phyloP scores from a whole-genome alignment of 2,329 filamentous ascomycete genomes.

The Colletotrichum sp. region DNA sequence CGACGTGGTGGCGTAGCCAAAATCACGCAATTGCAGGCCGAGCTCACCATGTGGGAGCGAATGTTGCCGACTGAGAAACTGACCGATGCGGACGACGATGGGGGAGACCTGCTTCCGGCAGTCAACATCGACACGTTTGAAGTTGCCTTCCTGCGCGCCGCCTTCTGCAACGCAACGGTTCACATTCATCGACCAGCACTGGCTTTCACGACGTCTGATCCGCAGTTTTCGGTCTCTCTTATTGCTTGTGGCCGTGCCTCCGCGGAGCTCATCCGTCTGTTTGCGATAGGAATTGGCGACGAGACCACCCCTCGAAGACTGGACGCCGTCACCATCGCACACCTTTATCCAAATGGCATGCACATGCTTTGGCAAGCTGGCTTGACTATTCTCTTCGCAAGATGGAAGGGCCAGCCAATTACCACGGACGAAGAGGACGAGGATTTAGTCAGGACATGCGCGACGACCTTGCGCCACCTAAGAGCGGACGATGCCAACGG shows the following conservation, averaged over 20 bases:
- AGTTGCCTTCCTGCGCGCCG: constrained; percentile 19
- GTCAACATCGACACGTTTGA: not conserved
- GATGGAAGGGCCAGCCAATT: constrained; percentile 25
- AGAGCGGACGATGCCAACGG: constrained; percentile 15
- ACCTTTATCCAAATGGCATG: constrained; percentile 28
- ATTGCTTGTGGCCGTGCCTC: constrained; percentile 22
- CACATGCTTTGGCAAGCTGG: constrained; percentile 32
- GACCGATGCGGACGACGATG: constrained; percentile 5
- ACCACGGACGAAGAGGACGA: constrained; percentile 17
- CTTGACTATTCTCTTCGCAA: constrained; percentile 26
- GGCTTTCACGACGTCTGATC: constrained; percentile 25
- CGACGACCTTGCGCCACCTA: constrained; percentile 12
- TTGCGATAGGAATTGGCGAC: not conserved
- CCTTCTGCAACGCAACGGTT: constrained; percentile 25
- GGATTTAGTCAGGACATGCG: constrained; percentile 19
- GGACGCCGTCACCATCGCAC: not conserved
- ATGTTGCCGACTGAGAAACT: not conserved
- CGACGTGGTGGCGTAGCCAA: constrained; percentile 29
- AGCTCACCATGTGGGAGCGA: constrained; percentile 28
- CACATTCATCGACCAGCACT: constrained; percentile 29
- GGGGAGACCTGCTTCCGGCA: not conserved
- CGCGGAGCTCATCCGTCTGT: not conserved
- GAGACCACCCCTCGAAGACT: not conserved
- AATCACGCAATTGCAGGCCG: constrained; percentile 25
- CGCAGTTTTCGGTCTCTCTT: constrained; percentile 24